A percentile compares a stretch with the other conserved stretches of the same genome.
Conservation (phyloP, 164 flowering plant genomes). For the Vitis labrusca region DNA sequence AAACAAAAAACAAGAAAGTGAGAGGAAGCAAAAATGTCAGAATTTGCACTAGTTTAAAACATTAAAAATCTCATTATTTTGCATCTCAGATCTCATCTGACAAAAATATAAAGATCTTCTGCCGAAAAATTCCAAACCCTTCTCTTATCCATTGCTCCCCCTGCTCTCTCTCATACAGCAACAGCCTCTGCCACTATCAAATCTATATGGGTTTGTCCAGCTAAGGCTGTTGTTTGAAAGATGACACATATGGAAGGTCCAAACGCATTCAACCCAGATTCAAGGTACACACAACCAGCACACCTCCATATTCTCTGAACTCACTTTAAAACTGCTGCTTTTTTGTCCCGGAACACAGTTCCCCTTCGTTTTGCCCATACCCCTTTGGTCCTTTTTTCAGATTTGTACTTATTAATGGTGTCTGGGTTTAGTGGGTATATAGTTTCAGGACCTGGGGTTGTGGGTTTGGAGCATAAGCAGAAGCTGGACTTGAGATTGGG, state of each 20-base stretch:
- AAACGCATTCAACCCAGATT: conserved; percentile 43
- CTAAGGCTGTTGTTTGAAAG: conserved; percentile 41
- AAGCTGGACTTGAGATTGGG: conserved; percentile 24
- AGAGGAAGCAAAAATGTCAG: conserved; percentile 26
- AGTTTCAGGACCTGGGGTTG: conserved; percentile 19
- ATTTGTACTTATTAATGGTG: conserved; percentile 28
- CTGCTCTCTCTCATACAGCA: conserved; percentile 32
- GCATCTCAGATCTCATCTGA: conserved; percentile 40
- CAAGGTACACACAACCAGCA: conserved; percentile 50
- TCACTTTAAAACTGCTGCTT: conserved; percentile 31
- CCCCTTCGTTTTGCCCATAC: conserved; percentile 42
- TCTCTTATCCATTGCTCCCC: conserved; percentile 24
- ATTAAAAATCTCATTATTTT: conserved; percentile 12
- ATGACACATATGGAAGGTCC: conserved; percentile 34
- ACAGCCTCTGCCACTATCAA: conserved; percentile 31
- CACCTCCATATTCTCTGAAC: conserved; percentile 51
- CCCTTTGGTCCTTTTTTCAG: conserved; percentile 25
- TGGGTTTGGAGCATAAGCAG: conserved; percentile 28
- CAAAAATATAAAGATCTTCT: conserved; percentile 31
- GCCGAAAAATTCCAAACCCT: conserved; percentile 23
- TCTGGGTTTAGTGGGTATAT: conserved; percentile 20
- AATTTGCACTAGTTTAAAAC: conserved; percentile 3
- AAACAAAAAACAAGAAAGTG: neutral
- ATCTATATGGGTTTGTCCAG: conserved; percentile 41
- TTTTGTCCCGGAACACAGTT: conserved; percentile 26